Conservation (phyloP, 140 eudicot genomes). For the Anethum foeniculum region DNA sequence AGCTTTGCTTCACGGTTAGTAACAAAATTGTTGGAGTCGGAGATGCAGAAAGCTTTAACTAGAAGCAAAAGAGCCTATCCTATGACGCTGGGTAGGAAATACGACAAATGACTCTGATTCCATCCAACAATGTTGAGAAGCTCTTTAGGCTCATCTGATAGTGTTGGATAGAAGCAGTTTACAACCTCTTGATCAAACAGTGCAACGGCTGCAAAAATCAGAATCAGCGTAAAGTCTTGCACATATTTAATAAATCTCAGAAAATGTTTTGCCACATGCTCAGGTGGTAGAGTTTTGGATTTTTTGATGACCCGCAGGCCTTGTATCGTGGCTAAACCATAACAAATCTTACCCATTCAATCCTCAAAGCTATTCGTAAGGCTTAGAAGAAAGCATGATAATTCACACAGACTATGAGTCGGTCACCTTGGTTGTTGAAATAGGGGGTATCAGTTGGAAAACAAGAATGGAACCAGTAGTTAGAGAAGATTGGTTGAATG, state of each 20-base stretch:
- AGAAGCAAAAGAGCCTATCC: background rate
- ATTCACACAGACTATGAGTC: constrained; percentile 54
- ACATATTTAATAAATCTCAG: constrained; percentile 49
- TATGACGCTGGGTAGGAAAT: constrained; percentile 61
- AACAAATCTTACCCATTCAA: constrained; percentile 41
- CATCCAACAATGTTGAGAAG: constrained; percentile 55
- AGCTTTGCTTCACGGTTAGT: background rate
- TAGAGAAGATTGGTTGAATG: constrained; percentile 61
- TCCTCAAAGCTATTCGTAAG: constrained; percentile 82
- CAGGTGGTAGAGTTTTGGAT: constrained; percentile 19
- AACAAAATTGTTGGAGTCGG: background rate
- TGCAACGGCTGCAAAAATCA: constrained; percentile 66
- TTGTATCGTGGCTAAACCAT: constrained; percentile 55
- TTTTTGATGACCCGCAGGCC: constrained; percentile 83
- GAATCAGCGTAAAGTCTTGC: constrained; percentile 72
- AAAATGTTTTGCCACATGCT: constrained; percentile 44
- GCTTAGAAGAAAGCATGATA: constrained; percentile 56
- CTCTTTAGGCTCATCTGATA: constrained; percentile 49
- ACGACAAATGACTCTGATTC: constrained; percentile 72
- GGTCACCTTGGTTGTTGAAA: constrained; percentile 60
- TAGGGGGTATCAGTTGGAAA: constrained; percentile 66
- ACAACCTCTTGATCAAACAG: constrained; percentile 74
- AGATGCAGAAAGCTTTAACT: background rate
- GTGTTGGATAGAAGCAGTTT: constrained; percentile 66
- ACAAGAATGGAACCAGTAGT: constrained; percentile 74